Base-by-base conservation (phyloP, 495 filamentous ascomycete species). In the Aspergillus kassunensis region DNA sequence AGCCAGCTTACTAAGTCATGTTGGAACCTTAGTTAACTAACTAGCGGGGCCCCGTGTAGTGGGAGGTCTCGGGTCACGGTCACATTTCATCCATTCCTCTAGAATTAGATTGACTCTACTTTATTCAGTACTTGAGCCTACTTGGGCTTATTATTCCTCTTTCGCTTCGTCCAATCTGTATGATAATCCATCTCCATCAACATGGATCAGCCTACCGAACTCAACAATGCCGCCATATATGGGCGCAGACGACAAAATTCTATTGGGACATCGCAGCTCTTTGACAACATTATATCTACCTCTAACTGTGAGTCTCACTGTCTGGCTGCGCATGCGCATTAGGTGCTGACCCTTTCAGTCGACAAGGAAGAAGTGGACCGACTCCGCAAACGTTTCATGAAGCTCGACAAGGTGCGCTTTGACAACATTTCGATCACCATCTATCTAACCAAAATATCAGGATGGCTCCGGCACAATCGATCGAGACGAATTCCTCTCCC, bases 381-480 rank as follows among this genome's bases (percentile, higher is more conserved):
- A 54, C 77, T 99, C 56, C 83, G 90, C 57, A 99, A 97, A 73
- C 81, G 92, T 49, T 99, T 99, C 64, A 97, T 97, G 92, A 99
- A 99, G 69, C 79, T 98, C 37, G 93, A 98, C 69, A 98, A 96
- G 82, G 92, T 92, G 65, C 49, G 75, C 33, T 15, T n/a, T 54
- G 44, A 39, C 65, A 47, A 73, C 16, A 2, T 12, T 52, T 43
- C 39, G 11, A 33, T 6, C 27, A 36, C 12, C 11, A 2, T 23
- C 7, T 6, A 11, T 13, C 16, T 42, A 35, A 24, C 19, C 21
- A 25, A 15, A 11, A 20, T 42, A 48, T 54, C 61, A 98, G 92
- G 93, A 99, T 68, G 90, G 91, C 70, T 97, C 91, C 13, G 93
- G 93, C 54, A 97, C 93, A 9, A 93, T 99, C 69, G 93, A 99